These are phyloP conservation scores for Penicillium flavigenum DNA, from an alignment of 495 filamentous ascomycete species.

Conservation along the genomic window DNA sequence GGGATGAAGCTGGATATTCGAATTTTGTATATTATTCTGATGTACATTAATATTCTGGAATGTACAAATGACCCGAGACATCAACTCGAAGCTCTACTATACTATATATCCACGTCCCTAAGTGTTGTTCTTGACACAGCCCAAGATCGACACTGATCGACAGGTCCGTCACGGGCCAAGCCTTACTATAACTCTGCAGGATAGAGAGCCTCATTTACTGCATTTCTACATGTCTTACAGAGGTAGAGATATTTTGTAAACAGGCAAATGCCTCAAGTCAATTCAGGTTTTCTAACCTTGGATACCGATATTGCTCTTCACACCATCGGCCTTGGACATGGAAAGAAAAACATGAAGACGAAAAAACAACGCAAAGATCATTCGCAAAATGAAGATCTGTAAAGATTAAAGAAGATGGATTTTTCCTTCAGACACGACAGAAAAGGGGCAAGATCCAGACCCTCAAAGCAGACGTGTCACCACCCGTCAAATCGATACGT, in stretches of 20 bases:
- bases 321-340: background rate
- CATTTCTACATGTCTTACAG: background rate
- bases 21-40: background rate
- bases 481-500: background rate
- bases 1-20: background rate
- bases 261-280: conserved; percentile 2
- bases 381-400: background rate
- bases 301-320: background rate
- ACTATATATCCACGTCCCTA: background rate
- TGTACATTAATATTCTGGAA: background rate
- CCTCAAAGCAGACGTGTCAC: conserved; percentile 7
- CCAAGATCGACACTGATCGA: conserved; percentile 9
- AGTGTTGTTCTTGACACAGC: background rate
- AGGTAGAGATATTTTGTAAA: background rate
- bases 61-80: background rate
- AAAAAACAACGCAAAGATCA: conserved; percentile 6
- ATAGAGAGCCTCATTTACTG: background rate
- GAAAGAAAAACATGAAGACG: background rate
- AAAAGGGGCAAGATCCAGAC: background rate
- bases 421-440: background rate
- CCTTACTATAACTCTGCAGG: background rate
- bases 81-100: background rate
- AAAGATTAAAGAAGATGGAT: conserved; percentile 2
- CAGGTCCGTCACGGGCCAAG: background rate
- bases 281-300: background rate